Percentiles rank a stretch among this genome's conserved stretches.
These are phyloP conservation scores for Pyrenochaeta sp. DNA, from an alignment of 2,329 filamentous ascomycete genomes.

Conservation along the genomic window DNA sequence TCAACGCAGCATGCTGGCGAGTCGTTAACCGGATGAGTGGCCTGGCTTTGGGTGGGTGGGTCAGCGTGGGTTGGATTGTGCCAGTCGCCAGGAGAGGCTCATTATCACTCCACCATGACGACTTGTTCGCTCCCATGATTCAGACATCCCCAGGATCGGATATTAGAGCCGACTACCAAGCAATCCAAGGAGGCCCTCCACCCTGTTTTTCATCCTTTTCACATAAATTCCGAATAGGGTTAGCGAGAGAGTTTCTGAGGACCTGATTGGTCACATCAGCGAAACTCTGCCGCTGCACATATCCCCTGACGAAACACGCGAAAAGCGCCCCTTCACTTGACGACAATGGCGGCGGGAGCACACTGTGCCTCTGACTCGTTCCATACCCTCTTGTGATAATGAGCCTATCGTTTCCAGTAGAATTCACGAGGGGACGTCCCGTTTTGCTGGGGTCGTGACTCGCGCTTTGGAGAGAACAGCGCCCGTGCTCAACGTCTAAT, in stretches of 20 bases:
- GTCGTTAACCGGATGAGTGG: background rate
- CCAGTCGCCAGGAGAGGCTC: background rate
- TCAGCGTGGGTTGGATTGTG: background rate
- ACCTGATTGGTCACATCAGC: background rate
- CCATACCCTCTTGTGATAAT: background rate
- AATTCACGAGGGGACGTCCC: background rate
- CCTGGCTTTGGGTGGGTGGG: background rate
- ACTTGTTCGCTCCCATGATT: background rate
- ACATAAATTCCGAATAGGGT: background rate
- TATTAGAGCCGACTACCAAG: background rate
- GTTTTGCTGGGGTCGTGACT: background rate
- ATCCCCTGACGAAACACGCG: background rate
- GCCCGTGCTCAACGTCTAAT: background rate
- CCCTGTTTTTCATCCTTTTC: background rate
- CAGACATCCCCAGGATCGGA: background rate
- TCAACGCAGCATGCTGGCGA: background rate
- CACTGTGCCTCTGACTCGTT: background rate
- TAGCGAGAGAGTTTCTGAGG: background rate
- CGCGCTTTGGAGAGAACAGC: background rate
- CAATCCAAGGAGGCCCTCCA: background rate
- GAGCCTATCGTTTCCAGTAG: background rate
- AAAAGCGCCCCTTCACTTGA: background rate
- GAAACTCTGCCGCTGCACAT: background rate
- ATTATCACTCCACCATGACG: background rate
- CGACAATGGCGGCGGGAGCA: no score